Conservation (phyloP, 2,329 filamentous ascomycete genomes). For the Monosporascus sp. region DNA sequence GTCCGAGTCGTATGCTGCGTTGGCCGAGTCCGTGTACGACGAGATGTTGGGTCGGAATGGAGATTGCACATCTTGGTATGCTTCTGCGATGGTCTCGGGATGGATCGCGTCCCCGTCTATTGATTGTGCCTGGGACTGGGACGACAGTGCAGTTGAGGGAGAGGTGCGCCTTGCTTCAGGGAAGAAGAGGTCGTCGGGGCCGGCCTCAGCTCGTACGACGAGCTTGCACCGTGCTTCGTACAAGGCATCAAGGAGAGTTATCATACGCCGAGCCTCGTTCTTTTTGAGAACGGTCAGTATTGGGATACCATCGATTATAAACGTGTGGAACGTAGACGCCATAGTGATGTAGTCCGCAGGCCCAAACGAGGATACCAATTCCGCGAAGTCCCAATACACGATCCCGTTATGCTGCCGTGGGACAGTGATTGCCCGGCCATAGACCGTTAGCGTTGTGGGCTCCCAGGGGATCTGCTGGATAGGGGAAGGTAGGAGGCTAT, state of each 20-base stretch:
- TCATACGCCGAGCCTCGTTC: conserved; percentile 76
- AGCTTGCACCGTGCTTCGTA: conserved; percentile 81
- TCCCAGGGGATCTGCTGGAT: conserved; percentile 32
- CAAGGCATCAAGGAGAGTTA: conserved; percentile 73
- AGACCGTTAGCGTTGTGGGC: conserved; percentile 44
- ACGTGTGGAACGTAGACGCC: conserved; percentile 73
- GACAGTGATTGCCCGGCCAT: conserved; percentile 59
- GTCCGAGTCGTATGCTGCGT: conserved; percentile 49
- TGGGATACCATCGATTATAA: conserved; percentile 68
- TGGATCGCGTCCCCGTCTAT: conserved; percentile 49
- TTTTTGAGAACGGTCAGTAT: conserved; percentile 63
- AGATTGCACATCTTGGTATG: conserved; percentile 71
- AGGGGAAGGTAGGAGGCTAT: conserved; percentile 4
- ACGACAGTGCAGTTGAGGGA: conserved; percentile 28
- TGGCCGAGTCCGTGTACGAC: conserved; percentile 48
- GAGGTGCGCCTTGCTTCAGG: conserved; percentile 45
- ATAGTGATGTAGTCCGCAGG: conserved; percentile 81
- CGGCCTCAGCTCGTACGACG: conserved; percentile 60
- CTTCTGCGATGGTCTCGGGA: conserved; percentile 65
- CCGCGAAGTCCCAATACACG: conserved; percentile 62
- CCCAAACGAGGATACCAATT: conserved; percentile 65
- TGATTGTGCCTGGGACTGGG: conserved; percentile 15
- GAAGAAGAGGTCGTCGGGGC: conserved; percentile 74
- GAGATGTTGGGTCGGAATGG: conserved; percentile 78
- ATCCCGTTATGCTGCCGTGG: conserved; percentile 53